A percentile compares a stretch with the other conserved stretches of the same genome.
phyloP scores from a whole-genome alignment of 345 rosid species.

The Salix viminalis region DNA sequence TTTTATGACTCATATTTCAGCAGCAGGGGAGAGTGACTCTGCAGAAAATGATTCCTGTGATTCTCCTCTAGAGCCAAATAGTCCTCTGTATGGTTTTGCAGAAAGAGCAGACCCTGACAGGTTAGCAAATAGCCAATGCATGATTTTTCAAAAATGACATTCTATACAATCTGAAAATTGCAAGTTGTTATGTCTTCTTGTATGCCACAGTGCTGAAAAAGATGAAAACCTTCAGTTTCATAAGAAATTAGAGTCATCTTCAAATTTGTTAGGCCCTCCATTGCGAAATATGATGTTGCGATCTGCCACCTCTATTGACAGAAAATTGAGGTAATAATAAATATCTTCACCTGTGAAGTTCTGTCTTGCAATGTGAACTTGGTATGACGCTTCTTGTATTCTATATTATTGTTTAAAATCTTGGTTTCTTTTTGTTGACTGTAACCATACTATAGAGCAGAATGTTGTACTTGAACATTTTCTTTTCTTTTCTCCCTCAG shows the following conservation, averaged over 20 bases:
- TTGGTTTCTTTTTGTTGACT: neutral
- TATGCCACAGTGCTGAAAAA: slow-evolving; percentile 69
- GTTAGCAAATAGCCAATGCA: slow-evolving; percentile 33
- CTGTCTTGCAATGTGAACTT: neutral
- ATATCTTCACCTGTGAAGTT: neutral
- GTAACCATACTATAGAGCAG: neutral
- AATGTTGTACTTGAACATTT: slow-evolving; percentile 4
- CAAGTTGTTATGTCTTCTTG: slow-evolving; percentile 7
- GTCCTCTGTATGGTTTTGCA: slow-evolving; percentile 75
- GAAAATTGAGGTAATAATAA: slow-evolving; percentile 63
- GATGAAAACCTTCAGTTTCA: slow-evolving; percentile 63
- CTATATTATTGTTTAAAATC: neutral
- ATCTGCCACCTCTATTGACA: slow-evolving; percentile 48
- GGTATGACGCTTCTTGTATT: neutral
- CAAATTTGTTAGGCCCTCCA: slow-evolving; percentile 63
- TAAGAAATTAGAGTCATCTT: slow-evolving; percentile 57
- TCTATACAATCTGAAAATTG: neutral
- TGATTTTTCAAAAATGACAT: neutral
- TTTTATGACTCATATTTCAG: slow-evolving; percentile 79
- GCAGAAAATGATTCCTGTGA: slow-evolving; percentile 99
- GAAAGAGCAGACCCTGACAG: slow-evolving; percentile 77
- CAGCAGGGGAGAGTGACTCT: slow-evolving; percentile 99
- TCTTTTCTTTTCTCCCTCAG: slow-evolving; percentile 30
- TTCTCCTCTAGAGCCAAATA: slow-evolving; percentile 97
- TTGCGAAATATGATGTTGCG: slow-evolving; percentile 65